These are phyloP conservation scores for Protea cynaroides DNA, from an alignment of 164 flowering plant genomes.

Conservation along the genomic window DNA sequence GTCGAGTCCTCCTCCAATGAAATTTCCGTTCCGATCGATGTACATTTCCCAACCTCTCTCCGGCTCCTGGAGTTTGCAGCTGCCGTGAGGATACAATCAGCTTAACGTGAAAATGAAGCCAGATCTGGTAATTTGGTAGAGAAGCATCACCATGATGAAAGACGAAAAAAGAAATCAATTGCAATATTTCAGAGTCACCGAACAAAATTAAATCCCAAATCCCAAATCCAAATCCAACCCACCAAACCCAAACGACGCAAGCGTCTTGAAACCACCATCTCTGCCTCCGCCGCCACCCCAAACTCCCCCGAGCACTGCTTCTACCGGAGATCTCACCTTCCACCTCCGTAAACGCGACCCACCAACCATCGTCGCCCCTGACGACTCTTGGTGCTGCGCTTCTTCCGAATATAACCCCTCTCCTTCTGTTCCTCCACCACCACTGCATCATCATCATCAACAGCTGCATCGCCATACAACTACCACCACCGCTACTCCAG, in stretches of 20 bases:
- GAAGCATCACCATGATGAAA: no score
- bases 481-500: neutral
- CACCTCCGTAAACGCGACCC: constrained; percentile 25
- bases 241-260: constrained; percentile 61
- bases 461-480: neutral
- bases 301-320: neutral
- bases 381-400: constrained; percentile 47
- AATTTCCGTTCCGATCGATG: no score
- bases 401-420: constrained; percentile 22
- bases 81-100: no score
- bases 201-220: no score
- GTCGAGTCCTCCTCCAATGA: no score
- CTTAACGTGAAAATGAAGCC: no score
- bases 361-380: constrained; percentile 38
- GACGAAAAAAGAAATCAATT: no score
- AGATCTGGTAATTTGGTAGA: no score
- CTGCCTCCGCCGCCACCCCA: constrained; percentile 28
- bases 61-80: no score
- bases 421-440: constrained; percentile 13
- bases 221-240: constrained; percentile 22
- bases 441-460: neutral
- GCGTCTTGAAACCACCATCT: constrained; percentile 60
- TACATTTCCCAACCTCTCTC: no score
- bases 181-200: no score
- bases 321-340: constrained; percentile 7